Evolutionary conservation across 768 basidiomycete species (phyloP).

Genomic region (Leccinum disarticulatum): DNA sequence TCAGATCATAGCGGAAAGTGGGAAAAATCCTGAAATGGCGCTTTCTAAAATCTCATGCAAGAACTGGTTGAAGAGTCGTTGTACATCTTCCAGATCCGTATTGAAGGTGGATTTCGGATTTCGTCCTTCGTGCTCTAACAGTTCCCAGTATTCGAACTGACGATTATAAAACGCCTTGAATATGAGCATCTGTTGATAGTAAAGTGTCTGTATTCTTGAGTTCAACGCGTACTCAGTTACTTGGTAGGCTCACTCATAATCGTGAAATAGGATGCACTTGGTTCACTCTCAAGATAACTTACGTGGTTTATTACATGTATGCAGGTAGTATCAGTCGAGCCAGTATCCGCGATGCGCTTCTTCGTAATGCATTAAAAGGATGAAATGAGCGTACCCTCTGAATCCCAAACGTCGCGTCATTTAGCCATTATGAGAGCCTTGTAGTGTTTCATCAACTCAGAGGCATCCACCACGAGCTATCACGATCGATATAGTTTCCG

Average conservation of each 20-base stretch:
- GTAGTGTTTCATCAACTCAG: slow-evolving; percentile 41
- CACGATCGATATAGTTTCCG: background rate
- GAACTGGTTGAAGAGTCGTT: too few relatives aligned
- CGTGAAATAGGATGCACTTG: background rate
- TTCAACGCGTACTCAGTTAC: slow-evolving; percentile 3
- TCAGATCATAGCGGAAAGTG: too few relatives aligned
- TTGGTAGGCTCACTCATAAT: slow-evolving; percentile 20
- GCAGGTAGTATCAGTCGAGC: background rate
- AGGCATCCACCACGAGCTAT: slow-evolving; percentile 40
- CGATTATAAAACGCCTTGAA: slow-evolving; percentile 35
- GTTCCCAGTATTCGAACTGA: too few relatives aligned
- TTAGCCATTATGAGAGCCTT: slow-evolving; percentile 35
- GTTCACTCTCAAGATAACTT: background rate
- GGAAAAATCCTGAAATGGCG: too few relatives aligned
- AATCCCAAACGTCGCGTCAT: slow-evolving; percentile 18
- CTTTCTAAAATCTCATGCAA: too few relatives aligned
- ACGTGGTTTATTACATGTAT: slow-evolving; percentile 2
- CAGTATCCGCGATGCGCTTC: background rate
- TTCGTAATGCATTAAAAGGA: background rate
- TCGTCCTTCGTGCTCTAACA: too few relatives aligned
- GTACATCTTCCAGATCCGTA: too few relatives aligned
- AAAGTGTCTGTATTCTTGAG: background rate
- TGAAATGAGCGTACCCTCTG: slow-evolving; percentile 9
- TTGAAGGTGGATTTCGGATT: too few relatives aligned
- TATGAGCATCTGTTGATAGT: slow-evolving; percentile 30